Conservation (phyloP, 352 stramenopile genomes). For the Pythium diclinum region DNA sequence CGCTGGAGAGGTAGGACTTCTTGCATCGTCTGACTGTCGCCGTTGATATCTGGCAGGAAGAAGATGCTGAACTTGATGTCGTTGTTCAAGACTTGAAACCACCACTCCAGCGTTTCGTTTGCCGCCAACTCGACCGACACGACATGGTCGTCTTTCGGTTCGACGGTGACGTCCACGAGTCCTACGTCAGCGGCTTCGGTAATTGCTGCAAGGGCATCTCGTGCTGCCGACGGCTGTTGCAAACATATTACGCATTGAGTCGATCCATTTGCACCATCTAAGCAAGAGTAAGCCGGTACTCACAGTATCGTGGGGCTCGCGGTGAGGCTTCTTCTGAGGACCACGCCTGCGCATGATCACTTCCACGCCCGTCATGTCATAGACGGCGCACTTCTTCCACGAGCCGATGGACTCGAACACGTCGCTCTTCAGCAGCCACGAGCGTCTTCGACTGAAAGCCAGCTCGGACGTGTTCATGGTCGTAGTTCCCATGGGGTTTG, state of each 20-base stretch:
- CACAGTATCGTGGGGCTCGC: slow-evolving; percentile 13
- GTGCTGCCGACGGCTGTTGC: slow-evolving; percentile 18
- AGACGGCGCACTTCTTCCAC: slow-evolving; percentile 50
- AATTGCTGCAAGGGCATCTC: slow-evolving; percentile 38
- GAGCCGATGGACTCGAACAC: slow-evolving; percentile 44
- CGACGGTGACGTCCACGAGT: slow-evolving; percentile 35
- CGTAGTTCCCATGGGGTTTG: slow-evolving; percentile 52
- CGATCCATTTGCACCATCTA: background rate
- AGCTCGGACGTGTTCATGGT: slow-evolving; percentile 41
- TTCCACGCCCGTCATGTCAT: slow-evolving; percentile 51
- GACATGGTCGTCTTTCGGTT: slow-evolving; percentile 40
- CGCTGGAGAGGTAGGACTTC: slow-evolving; percentile 39
- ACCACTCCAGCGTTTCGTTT: slow-evolving; percentile 47
- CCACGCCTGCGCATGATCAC: slow-evolving; percentile 39
- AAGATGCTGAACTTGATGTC: slow-evolving; percentile 56
- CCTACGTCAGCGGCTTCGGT: slow-evolving; percentile 23
- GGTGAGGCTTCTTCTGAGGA: slow-evolving; percentile 45
- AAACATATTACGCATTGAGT: background rate
- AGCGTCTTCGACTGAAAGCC: slow-evolving; percentile 41
- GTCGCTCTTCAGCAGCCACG: slow-evolving; percentile 43
- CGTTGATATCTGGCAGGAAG: slow-evolving; percentile 35
- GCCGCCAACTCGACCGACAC: slow-evolving; percentile 46
- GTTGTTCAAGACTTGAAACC: slow-evolving; percentile 43
- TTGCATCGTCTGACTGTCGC: slow-evolving; percentile 27
- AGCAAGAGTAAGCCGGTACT: background rate